Evolutionary conservation across 371 early-diverging fungal genomes (phyloP), one percentile per base, ranked within the genome.

Genomic region (Lichtheimia ramosa): DNA sequence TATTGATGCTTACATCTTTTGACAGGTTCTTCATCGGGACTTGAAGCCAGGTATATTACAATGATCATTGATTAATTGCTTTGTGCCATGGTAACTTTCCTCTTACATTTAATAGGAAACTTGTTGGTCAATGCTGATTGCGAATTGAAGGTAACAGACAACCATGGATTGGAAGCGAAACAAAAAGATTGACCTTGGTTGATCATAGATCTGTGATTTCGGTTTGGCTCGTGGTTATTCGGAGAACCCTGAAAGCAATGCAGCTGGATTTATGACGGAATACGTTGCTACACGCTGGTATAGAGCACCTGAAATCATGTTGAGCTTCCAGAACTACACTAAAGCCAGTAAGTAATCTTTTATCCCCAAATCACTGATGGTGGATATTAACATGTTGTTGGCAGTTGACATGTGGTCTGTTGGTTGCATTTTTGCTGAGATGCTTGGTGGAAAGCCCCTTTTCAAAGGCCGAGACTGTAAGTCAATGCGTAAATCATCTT

Each of bases 221-320:
- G 96, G 96, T 28, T 74, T 96, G 58, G 96, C 96, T 25, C 87
- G 96, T 62, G 96, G 98, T 7, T 90, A 92, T 70, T 91, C 93
- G 50, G 83, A 81, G 23, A 89, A 91, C 58, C 79, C 81, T 7
- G 96, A 93, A 20, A 85, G 82, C 50, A 91, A 92, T 67, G 87
- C 86, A 56, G 87, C 87, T 58, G 94, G 94, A 2, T 95, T 95
- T 66, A 92, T 96, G 94, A 96, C 96, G 39, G 95, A 96, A 74
- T 96, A 96, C 63, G 99, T 97, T 27, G 94, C 98, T 43, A 99
- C 99, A 0, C 83, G 99, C 62, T 99, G 99, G 99, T 99, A 99
- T 74, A 85, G 99, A 62, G 92, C 99, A 13, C 99, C 99, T 24
- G 99, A 99, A 74, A 92, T 99, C 59, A 96, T 99, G 91, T 77